phyloP scores from a whole-genome alignment of 2,329 filamentous ascomycete species.

The Colletotrichum sp. region DNA sequence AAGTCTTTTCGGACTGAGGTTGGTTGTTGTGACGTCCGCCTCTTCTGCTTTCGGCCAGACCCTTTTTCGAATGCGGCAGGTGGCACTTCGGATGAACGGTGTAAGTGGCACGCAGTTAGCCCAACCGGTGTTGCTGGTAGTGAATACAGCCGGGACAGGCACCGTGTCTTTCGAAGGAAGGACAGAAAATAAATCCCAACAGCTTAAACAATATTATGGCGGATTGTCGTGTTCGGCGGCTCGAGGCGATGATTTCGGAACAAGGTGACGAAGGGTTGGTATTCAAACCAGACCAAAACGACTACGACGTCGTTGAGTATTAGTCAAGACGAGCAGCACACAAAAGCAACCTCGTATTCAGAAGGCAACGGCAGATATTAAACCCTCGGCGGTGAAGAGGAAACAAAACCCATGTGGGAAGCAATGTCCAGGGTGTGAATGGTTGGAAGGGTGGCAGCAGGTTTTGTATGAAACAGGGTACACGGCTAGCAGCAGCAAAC shows the following conservation, averaged over 20 bases:
- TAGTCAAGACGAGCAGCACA: not conserved
- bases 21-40: not conserved
- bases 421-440: not conserved
- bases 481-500: constrained; percentile 22
- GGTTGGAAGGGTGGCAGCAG: constrained; percentile 4
- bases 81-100: not conserved
- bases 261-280: not conserved
- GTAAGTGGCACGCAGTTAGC: not conserved
- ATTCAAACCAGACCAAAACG: not conserved
- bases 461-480: constrained; percentile 20
- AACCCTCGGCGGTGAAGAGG: constrained; percentile 5
- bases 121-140: not conserved
- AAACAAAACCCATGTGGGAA: not conserved
- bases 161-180: not conserved
- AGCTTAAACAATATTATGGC: not conserved
- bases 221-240: not conserved
- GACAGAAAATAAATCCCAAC: not conserved
- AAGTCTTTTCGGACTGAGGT: not conserved
- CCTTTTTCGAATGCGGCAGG: constrained; percentile 11
- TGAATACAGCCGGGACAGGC: not conserved
- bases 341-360: not conserved
- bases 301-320: not conserved
- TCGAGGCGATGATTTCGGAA: not conserved
- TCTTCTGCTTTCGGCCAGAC: not conserved
- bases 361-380: not conserved